Base-by-base conservation (phyloP, 495 filamentous ascomycete genomes). In the Aspergillus asperescens region DNA sequence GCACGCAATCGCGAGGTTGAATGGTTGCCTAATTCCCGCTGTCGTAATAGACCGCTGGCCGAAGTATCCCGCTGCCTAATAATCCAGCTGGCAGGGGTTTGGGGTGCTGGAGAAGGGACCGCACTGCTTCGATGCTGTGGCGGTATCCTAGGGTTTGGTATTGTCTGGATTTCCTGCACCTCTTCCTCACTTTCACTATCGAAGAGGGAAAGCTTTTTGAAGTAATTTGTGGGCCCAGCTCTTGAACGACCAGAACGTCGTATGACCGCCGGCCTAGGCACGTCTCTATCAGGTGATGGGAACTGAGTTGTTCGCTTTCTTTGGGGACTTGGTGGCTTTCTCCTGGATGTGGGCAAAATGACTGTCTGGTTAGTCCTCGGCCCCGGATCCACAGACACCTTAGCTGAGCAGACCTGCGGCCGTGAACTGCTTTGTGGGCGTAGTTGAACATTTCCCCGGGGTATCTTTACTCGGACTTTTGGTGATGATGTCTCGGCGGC, bases 211-310 rank as follows among this genome's bases (percentile, higher is more conserved):
- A 48, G 6, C 22, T 31, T 56, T 28, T 54, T 24, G 32, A 61
- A 70, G 40, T 70, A 70, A 19, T 70, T 68, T 8, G 22, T 41
- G 4, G 63, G 60, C 5, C 54, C 55, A 8, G 40, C 52, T 27
- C 54, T 59, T 25, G 55, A 48, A 7, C 67, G 61, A 24, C 42
- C 35, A 37, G 65, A 66, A 7, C 67, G 65, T 25, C 61, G 58
- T 39, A 42, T 38, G 39, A 53, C n/a, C 23, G 43, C 18, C 16
- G 15, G 29, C 31, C 19, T 41, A 18, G 7, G 43, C 7, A 8
- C 19, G 31, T 37, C 47, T 4, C 28, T 22, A 3, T 19, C 20
- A 19, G 25, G 20, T 24, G 52, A 49, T 29, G 46, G 13, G 23
- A 28, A 37, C 20, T 49, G 8, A 1, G 15, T 10, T 4, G 22